These are phyloP conservation scores for Apiotrichum sp. DNA, from an alignment of 1,284 basidiomycete species.

Conservation along the genomic window DNA sequence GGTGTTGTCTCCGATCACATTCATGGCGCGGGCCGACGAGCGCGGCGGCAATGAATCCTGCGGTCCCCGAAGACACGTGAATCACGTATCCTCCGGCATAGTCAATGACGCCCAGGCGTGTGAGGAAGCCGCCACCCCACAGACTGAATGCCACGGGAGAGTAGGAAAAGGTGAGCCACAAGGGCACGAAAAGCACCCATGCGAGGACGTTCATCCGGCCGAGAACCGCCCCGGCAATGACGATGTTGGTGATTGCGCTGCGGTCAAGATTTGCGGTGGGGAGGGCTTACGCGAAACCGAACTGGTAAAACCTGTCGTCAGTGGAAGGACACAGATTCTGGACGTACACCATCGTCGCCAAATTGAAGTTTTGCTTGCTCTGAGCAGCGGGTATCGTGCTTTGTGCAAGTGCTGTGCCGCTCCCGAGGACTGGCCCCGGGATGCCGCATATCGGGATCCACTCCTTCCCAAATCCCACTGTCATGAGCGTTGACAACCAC, in stretches of 20 bases:
- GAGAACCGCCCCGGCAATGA: conserved; percentile 21
- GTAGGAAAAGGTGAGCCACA: conserved; percentile 20
- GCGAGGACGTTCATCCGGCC: conserved; percentile 22
- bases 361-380: conserved; percentile 8
- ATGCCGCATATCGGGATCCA: conserved; percentile 14
- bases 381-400: conserved; percentile 13
- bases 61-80: conserved; percentile 18
- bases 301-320: conserved; percentile 16
- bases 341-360: conserved; percentile 17
- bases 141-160: conserved; percentile 14
- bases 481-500: background rate
- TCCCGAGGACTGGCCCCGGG: conserved; percentile 14
- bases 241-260: conserved; percentile 19
- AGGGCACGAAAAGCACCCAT: conserved; percentile 19
- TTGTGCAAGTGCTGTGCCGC: conserved; percentile 10
- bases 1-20: conserved; percentile 11
- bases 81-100: conserved; percentile 22
- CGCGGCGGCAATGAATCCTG: conserved; percentile 18
- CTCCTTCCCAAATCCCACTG: background rate
- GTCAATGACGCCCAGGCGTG: conserved; percentile 19
- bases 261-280: background rate
- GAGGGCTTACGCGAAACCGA: conserved; percentile 15
- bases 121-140: conserved; percentile 23
- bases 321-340: background rate
- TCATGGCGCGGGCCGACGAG: conserved; percentile 16